Conservation (phyloP, 2,329 filamentous ascomycete species). For the Triangularia verruculosa region DNA sequence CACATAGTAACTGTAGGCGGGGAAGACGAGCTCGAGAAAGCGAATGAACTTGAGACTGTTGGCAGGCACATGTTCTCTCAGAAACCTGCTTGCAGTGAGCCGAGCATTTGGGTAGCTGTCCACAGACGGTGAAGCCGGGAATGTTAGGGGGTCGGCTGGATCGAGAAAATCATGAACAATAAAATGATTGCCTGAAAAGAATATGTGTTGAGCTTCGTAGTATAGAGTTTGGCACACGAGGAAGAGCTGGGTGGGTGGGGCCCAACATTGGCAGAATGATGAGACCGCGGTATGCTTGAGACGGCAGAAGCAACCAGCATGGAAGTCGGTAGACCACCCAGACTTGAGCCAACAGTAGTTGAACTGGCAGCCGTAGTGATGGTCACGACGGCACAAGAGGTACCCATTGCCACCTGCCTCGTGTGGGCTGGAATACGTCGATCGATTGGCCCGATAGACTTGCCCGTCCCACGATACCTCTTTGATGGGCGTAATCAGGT, state of each 20-base stretch:
- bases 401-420: background rate
- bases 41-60: background rate
- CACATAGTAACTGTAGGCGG: background rate
- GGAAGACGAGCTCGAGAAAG: background rate
- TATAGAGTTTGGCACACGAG: background rate
- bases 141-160: background rate
- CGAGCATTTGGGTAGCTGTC: background rate
- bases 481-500: constrained; percentile 19
- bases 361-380: background rate
- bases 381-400: background rate
- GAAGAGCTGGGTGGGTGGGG: background rate
- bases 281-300: background rate
- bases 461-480: constrained; percentile 19
- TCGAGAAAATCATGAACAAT: background rate
- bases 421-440: background rate
- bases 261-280: background rate
- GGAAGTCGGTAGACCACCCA: background rate
- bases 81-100: background rate
- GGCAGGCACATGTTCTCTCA: background rate
- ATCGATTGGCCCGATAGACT: background rate
- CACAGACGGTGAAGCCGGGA: background rate
- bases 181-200: background rate
- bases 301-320: constrained; percentile 20
- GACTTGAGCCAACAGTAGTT: background rate
- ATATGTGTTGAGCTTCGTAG: background rate